Percentiles rank a stretch among this genome's conserved stretches.
Conservation (phyloP, 495 filamentous ascomycete genomes). For the Penicillium flavigenum region DNA sequence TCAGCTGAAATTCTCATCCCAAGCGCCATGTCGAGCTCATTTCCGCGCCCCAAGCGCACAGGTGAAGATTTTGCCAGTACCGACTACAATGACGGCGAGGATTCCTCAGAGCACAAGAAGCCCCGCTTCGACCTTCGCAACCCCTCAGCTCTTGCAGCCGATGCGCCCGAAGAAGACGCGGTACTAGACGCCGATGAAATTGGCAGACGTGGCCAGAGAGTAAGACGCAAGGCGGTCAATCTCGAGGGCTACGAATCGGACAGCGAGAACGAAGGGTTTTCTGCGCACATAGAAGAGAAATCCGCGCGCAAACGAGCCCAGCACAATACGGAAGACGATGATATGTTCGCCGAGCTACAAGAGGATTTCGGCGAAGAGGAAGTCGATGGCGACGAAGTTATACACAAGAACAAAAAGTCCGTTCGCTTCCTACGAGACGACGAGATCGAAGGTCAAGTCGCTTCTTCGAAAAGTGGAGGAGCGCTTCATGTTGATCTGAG, state of each 20-base stretch:
- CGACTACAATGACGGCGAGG: constrained; percentile 60
- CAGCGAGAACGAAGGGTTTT: constrained; percentile 87
- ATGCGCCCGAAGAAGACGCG: constrained; percentile 74
- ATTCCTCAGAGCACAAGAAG: constrained; percentile 64
- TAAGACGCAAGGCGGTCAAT: constrained; percentile 89
- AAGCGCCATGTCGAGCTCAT: constrained; percentile 58
- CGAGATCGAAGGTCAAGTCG: constrained; percentile 86
- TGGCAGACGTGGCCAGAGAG: constrained; percentile 70
- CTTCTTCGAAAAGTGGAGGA: constrained; percentile 67
- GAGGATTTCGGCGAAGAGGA: constrained; percentile 59
- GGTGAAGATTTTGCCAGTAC: constrained; percentile 75
- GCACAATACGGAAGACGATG: constrained; percentile 57
- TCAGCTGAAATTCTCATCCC: not conserved
- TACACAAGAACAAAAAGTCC: constrained; percentile 69
- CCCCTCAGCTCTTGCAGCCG: constrained; percentile 81
- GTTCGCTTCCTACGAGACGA: constrained; percentile 73
- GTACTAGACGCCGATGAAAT: constrained; percentile 91
- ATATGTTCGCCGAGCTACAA: constrained; percentile 86
- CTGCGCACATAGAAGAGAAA: constrained; percentile 62
- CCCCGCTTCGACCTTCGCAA: constrained; percentile 94
- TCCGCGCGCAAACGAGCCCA: constrained; percentile 51
- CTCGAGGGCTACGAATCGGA: constrained; percentile 97
- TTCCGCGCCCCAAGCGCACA: constrained; percentile 75
- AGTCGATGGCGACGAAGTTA: constrained; percentile 44
- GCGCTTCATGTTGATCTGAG: constrained; percentile 60